Evolutionary conservation across 78 protist species (phyloP).

Genomic region (Neovahlkampfia damariscottae): DNA sequence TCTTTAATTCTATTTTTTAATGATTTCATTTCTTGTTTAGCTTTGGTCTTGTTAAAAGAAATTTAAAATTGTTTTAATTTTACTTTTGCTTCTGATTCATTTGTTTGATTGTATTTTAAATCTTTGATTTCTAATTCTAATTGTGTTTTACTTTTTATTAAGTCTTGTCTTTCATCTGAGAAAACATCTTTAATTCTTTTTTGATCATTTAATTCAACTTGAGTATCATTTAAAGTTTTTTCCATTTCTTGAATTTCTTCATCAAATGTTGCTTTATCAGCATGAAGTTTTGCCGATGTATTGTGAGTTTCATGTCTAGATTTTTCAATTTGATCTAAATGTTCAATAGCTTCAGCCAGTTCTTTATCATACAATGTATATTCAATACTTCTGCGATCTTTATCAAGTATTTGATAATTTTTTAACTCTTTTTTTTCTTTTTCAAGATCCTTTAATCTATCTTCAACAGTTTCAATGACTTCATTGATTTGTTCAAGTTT

Average conservation of each 20-base stretch:
- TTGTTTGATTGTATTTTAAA: neutral
- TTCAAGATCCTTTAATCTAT: constrained; percentile 63
- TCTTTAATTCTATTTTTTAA: no score
- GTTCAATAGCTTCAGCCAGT: neutral
- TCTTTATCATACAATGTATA: constrained; percentile 41
- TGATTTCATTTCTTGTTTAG: neutral
- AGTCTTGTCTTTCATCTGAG: constrained; percentile 18
- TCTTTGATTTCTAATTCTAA: constrained; percentile 18
- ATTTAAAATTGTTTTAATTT: neutral
- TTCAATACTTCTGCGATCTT: constrained; percentile 46
- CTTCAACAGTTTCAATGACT: constrained; percentile 32
- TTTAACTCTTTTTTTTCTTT: constrained; percentile 61
- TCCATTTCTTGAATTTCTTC: neutral
- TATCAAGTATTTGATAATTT: constrained; percentile 34
- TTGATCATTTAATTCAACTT: constrained; percentile 2
- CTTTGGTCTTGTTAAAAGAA: neutral
- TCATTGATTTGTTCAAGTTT: constrained; percentile 42
- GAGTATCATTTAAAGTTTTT: neutral
- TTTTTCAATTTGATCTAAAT: constrained; percentile 23
- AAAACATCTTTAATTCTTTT: neutral
- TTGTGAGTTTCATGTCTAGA: constrained; percentile 9
- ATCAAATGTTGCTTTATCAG: neutral
- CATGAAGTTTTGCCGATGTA: neutral
- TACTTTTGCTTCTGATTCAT: neutral
- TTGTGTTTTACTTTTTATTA: constrained; percentile 15